A percentile compares a stretch with the other conserved stretches of the same genome.
Evolutionary conservation across 345 rosid genomes (phyloP).

Genomic region (Acer yangbiense): DNA sequence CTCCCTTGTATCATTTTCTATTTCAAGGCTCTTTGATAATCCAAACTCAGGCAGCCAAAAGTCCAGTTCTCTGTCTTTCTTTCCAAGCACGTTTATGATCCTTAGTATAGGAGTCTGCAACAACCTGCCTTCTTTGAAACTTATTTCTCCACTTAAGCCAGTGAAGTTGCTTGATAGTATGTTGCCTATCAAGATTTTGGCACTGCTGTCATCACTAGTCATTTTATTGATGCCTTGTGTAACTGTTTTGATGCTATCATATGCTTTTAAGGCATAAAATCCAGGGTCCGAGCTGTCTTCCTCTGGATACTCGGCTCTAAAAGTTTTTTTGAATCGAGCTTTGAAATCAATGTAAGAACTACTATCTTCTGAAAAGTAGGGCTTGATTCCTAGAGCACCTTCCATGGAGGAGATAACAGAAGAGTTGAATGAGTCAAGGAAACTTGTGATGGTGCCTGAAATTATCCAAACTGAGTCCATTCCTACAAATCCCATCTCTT

Average conservation of each 20-base stretch:
- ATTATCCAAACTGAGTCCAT: constrained; percentile 50
- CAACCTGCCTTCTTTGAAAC: constrained; percentile 28
- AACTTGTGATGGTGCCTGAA: constrained; percentile 29
- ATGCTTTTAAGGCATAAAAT: constrained; percentile 37
- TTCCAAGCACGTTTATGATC: constrained; percentile 44
- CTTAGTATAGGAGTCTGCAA: constrained; percentile 13
- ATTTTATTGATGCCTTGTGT: constrained; percentile 14
- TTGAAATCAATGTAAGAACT: constrained; percentile 26
- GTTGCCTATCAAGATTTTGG: constrained; percentile 15
- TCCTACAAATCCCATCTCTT: constrained; percentile 37
- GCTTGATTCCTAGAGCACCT: constrained; percentile 51
- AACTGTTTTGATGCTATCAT: constrained; percentile 39
- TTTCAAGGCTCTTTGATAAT: constrained; percentile 21
- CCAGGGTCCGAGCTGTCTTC: constrained; percentile 39
- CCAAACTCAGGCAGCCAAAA: constrained; percentile 44
- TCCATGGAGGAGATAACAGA: constrained; percentile 46
- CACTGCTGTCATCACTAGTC: neutral
- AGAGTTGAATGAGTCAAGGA: constrained; percentile 34
- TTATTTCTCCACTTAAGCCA: constrained; percentile 48
- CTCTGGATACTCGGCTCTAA: constrained; percentile 25
- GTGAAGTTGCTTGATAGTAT: constrained; percentile 29
- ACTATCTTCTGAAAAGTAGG: constrained; percentile 18
- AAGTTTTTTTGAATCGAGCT: constrained; percentile 25
- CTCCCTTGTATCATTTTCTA: neutral
- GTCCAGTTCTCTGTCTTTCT: constrained; percentile 40